Percentiles rank a stretch among this genome's conserved stretches.
phyloP scores from a whole-genome alignment of 345 rosid genomes.

The Litchi chinensis region DNA sequence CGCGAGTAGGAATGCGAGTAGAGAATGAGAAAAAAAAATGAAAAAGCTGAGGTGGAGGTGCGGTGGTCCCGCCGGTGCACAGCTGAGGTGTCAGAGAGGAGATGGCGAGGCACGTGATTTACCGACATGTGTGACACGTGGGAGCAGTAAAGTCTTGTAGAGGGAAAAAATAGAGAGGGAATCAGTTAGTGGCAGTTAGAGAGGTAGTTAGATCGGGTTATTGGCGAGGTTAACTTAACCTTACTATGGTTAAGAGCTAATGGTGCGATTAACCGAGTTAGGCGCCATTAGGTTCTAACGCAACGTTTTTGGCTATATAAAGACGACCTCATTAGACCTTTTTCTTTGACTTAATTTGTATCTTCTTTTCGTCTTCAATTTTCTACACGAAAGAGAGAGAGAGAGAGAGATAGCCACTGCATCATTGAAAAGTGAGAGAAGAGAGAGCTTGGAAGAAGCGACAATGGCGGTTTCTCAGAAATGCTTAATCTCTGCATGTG shows the following conservation, averaged over 20 bases:
- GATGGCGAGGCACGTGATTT: conserved; percentile 29
- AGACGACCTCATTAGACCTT: conserved; percentile 15
- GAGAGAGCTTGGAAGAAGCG: conserved; percentile 7
- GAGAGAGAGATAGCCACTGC: neutral
- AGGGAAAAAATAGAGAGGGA: neutral
- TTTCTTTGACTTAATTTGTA: conserved; percentile 17
- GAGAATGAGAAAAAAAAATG: neutral
- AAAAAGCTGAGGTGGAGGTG: neutral
- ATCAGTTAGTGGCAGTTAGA: conserved; percentile 50
- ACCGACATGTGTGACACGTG: conserved; percentile 39
- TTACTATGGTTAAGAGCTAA: conserved; percentile 25
- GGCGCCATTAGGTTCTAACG: conserved; percentile 15
- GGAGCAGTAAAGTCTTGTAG: conserved; percentile 7
- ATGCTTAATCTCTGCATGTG: conserved; percentile 29
- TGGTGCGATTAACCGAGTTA: conserved; percentile 10
- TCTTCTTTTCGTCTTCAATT: neutral
- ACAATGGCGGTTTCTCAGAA: conserved; percentile 56
- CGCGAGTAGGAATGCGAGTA: neutral
- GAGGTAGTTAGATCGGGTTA: conserved; percentile 13
- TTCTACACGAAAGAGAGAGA: neutral
- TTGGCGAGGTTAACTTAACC: conserved; percentile 9
- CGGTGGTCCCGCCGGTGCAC: conserved; percentile 1
- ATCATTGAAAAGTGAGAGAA: conserved; percentile 15
- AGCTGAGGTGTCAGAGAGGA: conserved; percentile 15
- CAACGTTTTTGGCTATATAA: conserved; percentile 35